phyloP scores from a whole-genome alignment of 176 grass and related monocot species.

The Aegilops speltoides region DNA sequence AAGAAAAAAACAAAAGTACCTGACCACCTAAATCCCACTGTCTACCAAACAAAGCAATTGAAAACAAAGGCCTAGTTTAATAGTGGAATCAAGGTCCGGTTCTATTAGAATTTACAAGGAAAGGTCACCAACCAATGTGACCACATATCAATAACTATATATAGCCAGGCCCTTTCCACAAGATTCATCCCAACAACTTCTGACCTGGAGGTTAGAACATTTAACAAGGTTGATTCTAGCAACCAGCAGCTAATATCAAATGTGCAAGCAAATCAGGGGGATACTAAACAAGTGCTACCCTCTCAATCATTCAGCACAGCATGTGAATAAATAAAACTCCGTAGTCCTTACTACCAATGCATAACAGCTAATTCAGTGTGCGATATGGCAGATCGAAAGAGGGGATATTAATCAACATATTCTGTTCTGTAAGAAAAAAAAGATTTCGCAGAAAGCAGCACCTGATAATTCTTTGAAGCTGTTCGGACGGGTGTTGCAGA shows the following conservation, averaged over 20 bases:
- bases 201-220: conserved; percentile 13
- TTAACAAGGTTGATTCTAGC: conserved; percentile 26
- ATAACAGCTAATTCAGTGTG: neutral
- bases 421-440: neutral
- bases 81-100: conserved; percentile 9
- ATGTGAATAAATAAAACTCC: neutral
- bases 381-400: neutral
- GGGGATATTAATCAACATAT: neutral
- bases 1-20: neutral
- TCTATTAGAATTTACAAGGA: conserved; percentile 33
- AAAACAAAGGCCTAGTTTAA: neutral
- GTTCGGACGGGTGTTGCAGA: conserved; percentile 49
- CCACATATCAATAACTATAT: conserved; percentile 14
- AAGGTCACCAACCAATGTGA: conserved; percentile 39
- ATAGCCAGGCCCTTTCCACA: neutral
- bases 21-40: conserved; percentile 6
- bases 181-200: conserved; percentile 45
- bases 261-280: neutral
- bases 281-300: neutral
- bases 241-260: conserved; percentile 7
- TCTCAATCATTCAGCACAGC: conserved; percentile 5
- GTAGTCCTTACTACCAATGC: neutral
- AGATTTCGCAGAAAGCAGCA: conserved; percentile 5
- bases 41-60: conserved; percentile 23
- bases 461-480: conserved; percentile 68